Evolutionary conservation across 805 yeast genomes (phyloP), one percentile per base, ranked within the genome.

Genomic region (Lipomyces orientalis): DNA sequence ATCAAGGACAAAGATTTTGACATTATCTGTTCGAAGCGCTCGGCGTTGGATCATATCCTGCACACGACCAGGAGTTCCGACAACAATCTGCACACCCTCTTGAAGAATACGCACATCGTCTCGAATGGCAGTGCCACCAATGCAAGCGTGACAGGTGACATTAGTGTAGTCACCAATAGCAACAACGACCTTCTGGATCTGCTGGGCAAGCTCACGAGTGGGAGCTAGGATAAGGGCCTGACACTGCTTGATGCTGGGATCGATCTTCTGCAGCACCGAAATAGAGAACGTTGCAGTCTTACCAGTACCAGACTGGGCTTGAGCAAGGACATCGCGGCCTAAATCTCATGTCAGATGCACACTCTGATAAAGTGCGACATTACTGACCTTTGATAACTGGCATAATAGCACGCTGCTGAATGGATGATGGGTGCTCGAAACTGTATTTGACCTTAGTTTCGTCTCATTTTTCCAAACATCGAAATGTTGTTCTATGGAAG

Each of bases 241-340:
- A 69, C 92, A 85, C 71, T 90, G 90, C 76, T 87, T 85, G 71
- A 86, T 81, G 71, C 84, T 86, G 65, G 88, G 83, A 74, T 94
- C 97, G 64, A 95, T 86, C 71, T 87, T 90, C 81, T 95, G 97
- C 72, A 95, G 83, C 84, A 93, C 90, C 33, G 97, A 94, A 73
- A 95, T 94, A 71, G 98, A 86, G 84, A 95, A 95, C 59, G 99
- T 95, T 72, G 98, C 99, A 35, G 99, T 95, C 83, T 95, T 95
- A 82, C 99, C 99, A 60, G 99, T 95, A 81, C 99, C 99, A 49
- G 97, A 92, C 82, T 95, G 99, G 67, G 99, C 98, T 83, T 95
- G 99, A 69, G 99, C 99, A 71, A 95, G 87, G 64, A 93, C 96
- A 81, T 95, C 99, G 80, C 93, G 88, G 65, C 68, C 72, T 70